These are phyloP conservation scores for Fusarium hostae DNA, from an alignment of 2,329 filamentous ascomycete species.

Conservation along the genomic window DNA sequence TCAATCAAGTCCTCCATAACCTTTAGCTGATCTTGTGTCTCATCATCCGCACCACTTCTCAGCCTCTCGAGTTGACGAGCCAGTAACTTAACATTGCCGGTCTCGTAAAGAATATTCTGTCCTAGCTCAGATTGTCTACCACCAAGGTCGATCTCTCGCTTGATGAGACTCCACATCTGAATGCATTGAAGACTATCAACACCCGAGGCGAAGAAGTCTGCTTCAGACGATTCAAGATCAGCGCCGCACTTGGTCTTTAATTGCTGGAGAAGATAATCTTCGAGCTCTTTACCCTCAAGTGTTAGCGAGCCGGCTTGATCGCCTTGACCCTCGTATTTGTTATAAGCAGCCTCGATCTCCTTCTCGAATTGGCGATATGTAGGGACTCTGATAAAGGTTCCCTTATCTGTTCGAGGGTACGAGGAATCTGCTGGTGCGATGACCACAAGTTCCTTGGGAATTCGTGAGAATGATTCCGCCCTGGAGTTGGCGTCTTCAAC, in stretches of 20 bases:
- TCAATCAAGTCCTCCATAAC: constrained; percentile 50
- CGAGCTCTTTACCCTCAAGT: constrained; percentile 42
- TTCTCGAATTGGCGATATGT: constrained; percentile 58
- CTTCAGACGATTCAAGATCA: not conserved
- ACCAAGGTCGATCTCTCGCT: constrained; percentile 61
- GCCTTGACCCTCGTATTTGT: constrained; percentile 26
- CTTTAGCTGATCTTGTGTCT: constrained; percentile 42
- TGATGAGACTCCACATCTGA: constrained; percentile 62
- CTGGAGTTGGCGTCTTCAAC: constrained; percentile 62
- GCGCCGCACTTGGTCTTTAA: constrained; percentile 48
- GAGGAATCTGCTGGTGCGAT: constrained; percentile 56
- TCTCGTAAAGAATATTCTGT: constrained; percentile 70
- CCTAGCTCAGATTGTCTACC: constrained; percentile 55
- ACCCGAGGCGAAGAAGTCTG: constrained; percentile 68
- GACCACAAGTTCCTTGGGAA: constrained; percentile 64
- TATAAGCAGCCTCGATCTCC: constrained; percentile 57
- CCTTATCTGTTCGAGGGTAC: constrained; percentile 64
- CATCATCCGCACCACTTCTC: constrained; percentile 18
- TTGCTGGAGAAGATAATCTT: constrained; percentile 41
- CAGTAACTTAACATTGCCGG: constrained; percentile 45
- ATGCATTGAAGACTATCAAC: constrained; percentile 70
- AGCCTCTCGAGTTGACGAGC: constrained; percentile 41
- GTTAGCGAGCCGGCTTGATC: constrained; percentile 1
- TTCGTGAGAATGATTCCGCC: constrained; percentile 63
- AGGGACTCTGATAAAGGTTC: constrained; percentile 62